Percentiles rank a stretch among this genome's conserved stretches.
These are phyloP conservation scores for Cinnamomum chago DNA, from an alignment of 164 flowering plant species.

Conservation along the genomic window DNA sequence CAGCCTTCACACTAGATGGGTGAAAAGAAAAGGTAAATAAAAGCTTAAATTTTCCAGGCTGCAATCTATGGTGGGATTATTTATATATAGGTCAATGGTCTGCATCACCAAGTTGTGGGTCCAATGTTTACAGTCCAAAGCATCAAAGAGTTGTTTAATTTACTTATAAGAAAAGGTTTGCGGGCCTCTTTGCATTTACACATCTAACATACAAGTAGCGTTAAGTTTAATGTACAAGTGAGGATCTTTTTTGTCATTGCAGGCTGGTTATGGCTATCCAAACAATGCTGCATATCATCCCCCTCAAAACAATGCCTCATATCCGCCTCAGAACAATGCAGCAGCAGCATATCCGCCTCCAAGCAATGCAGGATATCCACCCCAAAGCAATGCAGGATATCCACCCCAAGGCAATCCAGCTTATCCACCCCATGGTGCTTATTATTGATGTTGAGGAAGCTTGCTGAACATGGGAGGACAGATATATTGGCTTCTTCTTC, in stretches of 20 bases:
- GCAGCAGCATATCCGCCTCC: background rate
- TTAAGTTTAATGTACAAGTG: background rate
- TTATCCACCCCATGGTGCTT: background rate
- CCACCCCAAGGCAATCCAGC: background rate
- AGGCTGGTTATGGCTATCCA: slow-evolving; percentile 18
- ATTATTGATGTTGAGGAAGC: slow-evolving; percentile 1
- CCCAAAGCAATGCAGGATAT: slow-evolving; percentile 1
- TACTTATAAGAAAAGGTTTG: too few relatives aligned
- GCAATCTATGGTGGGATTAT: background rate
- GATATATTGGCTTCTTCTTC: background rate
- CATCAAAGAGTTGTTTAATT: too few relatives aligned
- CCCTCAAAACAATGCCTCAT: background rate
- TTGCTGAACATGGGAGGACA: background rate
- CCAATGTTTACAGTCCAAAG: background rate
- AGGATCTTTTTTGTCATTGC: background rate
- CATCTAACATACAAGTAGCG: background rate
- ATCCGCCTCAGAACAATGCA: background rate
- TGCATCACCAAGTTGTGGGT: background rate
- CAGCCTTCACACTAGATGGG: too few relatives aligned
- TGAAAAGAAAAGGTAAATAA: too few relatives aligned
- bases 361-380: slow-evolving; percentile 3
- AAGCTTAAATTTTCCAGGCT: background rate
- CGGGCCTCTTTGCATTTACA: background rate
- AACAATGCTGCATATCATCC: slow-evolving; percentile 3
- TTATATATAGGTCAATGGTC: background rate